Percentiles rank a stretch among this genome's conserved stretches.
Evolutionary conservation across 495 filamentous ascomycete species (phyloP).

Genomic region (Aspergillus baeticus): DNA sequence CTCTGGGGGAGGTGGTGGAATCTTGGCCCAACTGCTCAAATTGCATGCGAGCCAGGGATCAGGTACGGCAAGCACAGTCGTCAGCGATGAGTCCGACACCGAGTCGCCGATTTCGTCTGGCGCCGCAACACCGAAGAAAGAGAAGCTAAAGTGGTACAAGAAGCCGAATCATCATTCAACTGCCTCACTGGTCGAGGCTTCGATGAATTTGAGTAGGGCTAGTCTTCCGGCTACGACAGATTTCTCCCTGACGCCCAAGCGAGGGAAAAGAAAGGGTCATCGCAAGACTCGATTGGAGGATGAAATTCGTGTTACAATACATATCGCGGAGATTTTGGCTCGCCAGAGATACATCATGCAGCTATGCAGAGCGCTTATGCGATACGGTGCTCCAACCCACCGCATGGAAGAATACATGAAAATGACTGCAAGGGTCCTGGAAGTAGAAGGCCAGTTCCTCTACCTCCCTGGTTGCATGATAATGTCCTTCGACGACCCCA

Average conservation of each 20-base stretch:
- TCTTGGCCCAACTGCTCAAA: constrained; percentile 40
- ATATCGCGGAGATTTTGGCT: constrained; percentile 82
- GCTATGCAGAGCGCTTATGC: constrained; percentile 85
- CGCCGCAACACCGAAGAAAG: constrained; percentile 54
- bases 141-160: constrained; percentile 67
- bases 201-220: constrained; percentile 47
- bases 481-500: constrained; percentile 87
- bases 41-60: constrained; percentile 34
- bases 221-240: constrained; percentile 33
- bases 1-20: constrained; percentile 35
- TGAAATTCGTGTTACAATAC: constrained; percentile 71
- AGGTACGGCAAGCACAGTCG: constrained; percentile 30
- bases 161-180: constrained; percentile 47
- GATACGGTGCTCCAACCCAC: constrained; percentile 75
- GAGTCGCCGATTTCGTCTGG: constrained; percentile 43
- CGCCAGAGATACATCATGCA: constrained; percentile 86
- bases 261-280: constrained; percentile 30
- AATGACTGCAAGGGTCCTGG: constrained; percentile 84
- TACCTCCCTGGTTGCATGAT: constrained; percentile 96
- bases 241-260: constrained; percentile 29
- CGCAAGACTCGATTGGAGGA: constrained; percentile 60
- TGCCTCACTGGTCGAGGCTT: constrained; percentile 42
- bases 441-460: constrained; percentile 86
- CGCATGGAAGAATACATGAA: constrained; percentile 86
- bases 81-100: constrained; percentile 42